Conservation (phyloP, 2,329 filamentous ascomycete genomes). For the Claviceps lovelessii region DNA sequence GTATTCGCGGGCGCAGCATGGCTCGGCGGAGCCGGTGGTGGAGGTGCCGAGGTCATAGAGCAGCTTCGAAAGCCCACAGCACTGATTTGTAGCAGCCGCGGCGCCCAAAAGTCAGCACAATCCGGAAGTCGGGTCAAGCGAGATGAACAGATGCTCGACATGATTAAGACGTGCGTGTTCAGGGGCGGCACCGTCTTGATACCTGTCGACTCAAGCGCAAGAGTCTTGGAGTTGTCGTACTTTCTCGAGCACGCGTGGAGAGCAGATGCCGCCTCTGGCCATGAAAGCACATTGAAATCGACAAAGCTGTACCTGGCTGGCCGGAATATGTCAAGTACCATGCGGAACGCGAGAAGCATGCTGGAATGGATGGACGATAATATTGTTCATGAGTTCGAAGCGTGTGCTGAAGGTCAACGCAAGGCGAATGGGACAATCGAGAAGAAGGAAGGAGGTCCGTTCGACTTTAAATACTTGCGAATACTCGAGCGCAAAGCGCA, state of each 20-base stretch:
- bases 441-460: constrained; percentile 54
- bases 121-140: constrained; percentile 62
- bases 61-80: constrained; percentile 87
- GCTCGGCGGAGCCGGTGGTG: constrained; percentile 67
- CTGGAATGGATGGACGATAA: constrained; percentile 98
- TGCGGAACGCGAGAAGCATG: constrained; percentile 88
- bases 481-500: constrained; percentile 71
- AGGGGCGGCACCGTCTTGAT: constrained; percentile 85
- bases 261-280: constrained; percentile 39
- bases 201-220: constrained; percentile 87
- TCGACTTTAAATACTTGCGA: constrained; percentile 78
- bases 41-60: constrained; percentile 83
- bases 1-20: constrained; percentile 87
- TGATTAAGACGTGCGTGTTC: constrained; percentile 63
- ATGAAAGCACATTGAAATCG: constrained; percentile 33
- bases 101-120: constrained; percentile 56
- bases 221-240: constrained; percentile 83
- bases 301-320: constrained; percentile 69
- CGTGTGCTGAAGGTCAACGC: constrained; percentile 40
- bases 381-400: constrained; percentile 84
- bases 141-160: constrained; percentile 72
- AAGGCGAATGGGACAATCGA: constrained; percentile 31
- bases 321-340: constrained; percentile 71
- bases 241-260: constrained; percentile 87
- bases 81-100: constrained; percentile 78